Evolutionary conservation across 495 filamentous ascomycete species (phyloP), one percentile per base, ranked within the genome.

Genomic region (Lineolata rhizophorae): DNA sequence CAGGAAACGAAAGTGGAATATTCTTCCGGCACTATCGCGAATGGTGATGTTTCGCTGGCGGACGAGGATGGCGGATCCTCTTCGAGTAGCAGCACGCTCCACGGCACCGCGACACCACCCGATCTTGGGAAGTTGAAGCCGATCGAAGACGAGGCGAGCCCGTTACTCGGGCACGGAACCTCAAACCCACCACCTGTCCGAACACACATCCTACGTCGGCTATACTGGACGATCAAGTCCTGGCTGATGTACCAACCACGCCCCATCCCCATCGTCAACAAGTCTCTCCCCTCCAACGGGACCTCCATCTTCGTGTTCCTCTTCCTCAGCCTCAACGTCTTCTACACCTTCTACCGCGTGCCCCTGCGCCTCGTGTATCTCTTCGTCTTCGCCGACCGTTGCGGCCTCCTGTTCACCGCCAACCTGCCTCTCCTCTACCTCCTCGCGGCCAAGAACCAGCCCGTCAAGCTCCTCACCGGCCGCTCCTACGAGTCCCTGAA

Each of bases 401-500:
- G 56, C 19, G 64, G 63, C 4, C 37, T 61, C 11, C 32, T 67
- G 3, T 68, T 67, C 40, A 46, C 64, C 17, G 61, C 61, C 36
- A 72, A 74, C 41, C 55, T 74, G 0, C 65, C 67, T 1, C 49
- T 69, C 11, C 50, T 74, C 4, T 71, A 74, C 46, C 50, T 74
- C 15, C 53, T 76, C 1, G 51, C 62, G 2, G 65, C 70, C 32
- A 76, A 75, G 43, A 74, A 68, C 39, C 65, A 67, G 29, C 69
- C 68, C 0, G 37, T 74, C 6, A 61, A 58, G 18, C 36, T 57
- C 1, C 46, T 73, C 10, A 73, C 69, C 0, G 67, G 69, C 8
- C 60, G 58, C 34, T 71, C 68, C 0, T 74, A 74, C 43, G 67
- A 73, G 46, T 57, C 59, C 4, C 54, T 74, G 26, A 75, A 73